Conservation (phyloP, 1,284 basidiomycete genomes). For the Fistulina hepatica region DNA sequence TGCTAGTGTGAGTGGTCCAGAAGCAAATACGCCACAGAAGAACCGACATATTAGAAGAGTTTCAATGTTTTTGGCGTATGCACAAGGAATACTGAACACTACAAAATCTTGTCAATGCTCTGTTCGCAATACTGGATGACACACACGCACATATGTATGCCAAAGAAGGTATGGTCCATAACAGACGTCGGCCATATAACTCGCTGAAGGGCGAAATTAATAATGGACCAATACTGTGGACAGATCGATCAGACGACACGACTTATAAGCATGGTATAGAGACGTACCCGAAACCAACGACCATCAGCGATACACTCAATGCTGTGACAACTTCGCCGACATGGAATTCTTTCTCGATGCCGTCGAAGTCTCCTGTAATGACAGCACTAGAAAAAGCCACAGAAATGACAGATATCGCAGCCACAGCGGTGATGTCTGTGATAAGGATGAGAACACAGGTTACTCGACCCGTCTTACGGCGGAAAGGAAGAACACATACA, state of each 20-base stretch:
- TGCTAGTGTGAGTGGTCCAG: conserved; percentile 27
- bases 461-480: too few relatives aligned
- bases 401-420: conserved; percentile 36
- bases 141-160: conserved; percentile 29
- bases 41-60: conserved; percentile 52
- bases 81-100: conserved; percentile 27
- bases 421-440: conserved; percentile 21
- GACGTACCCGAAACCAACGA: conserved; percentile 21
- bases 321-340: conserved; percentile 20
- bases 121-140: background rate
- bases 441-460: conserved; percentile 6
- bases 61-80: conserved; percentile 45
- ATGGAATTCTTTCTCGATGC: conserved; percentile 29
- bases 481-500: conserved; percentile 11
- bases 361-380: conserved; percentile 35
- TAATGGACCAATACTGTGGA: conserved; percentile 22
- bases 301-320: conserved; percentile 22
- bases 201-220: conserved; percentile 28
- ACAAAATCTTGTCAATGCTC: background rate
- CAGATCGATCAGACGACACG: conserved; percentile 6
- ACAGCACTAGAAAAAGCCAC: conserved; percentile 27
- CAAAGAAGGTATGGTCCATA: conserved; percentile 39
- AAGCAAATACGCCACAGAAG: conserved; percentile 43
- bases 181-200: conserved; percentile 27
- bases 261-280: conserved; percentile 15